These are phyloP conservation scores for Aspergillus glaucus DNA, from an alignment of 2,329 filamentous ascomycete species.

Conservation along the genomic window DNA sequence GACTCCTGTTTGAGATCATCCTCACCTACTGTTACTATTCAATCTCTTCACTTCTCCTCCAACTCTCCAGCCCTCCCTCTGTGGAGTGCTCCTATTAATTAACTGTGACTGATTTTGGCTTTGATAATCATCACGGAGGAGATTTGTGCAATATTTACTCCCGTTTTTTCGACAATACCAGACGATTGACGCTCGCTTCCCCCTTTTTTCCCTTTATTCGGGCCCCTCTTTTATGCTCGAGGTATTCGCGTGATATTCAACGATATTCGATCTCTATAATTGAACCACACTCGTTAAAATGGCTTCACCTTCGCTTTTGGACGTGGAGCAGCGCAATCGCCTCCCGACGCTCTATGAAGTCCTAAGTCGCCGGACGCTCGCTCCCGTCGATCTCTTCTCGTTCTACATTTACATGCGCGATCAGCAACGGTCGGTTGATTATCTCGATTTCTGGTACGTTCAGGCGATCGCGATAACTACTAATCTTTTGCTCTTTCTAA, in stretches of 20 bases:
- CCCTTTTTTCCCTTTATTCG: conserved; percentile 10
- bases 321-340: conserved; percentile 61
- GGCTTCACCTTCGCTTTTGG: conserved; percentile 25
- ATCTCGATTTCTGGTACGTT: conserved; percentile 90
- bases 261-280: neutral
- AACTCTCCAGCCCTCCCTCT: conserved; percentile 3
- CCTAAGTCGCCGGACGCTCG: conserved; percentile 83
- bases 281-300: conserved; percentile 13
- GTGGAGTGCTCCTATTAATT: neutral
- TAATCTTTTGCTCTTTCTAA: conserved; percentile 7
- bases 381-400: conserved; percentile 93
- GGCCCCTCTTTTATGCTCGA: conserved; percentile 5
- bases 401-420: conserved; percentile 99
- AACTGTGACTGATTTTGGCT: neutral
- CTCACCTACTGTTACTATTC: neutral
- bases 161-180: neutral
- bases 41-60: conserved; percentile 1
- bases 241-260: neutral
- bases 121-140: neutral
- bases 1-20: conserved; percentile 2
- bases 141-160: neutral
- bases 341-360: conserved; percentile 95
- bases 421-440: conserved; percentile 95
- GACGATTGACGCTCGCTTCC: conserved; percentile 10
- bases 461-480: neutral